Evolutionary conservation across 208 protist species (phyloP).

Genomic region (Phytomonas sp.): DNA sequence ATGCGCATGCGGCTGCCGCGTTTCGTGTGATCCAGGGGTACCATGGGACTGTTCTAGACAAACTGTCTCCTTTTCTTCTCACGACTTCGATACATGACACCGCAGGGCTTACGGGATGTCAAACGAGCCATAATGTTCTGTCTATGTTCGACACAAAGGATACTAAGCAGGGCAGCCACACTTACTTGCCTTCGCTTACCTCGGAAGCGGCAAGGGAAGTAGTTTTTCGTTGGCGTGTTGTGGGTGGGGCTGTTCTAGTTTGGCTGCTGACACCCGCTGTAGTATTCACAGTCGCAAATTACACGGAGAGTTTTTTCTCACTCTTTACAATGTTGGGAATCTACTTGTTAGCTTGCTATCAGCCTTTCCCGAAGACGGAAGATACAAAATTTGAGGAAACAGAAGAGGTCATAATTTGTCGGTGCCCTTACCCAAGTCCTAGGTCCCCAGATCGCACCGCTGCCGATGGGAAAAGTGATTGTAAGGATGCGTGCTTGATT

Average conservation of each 20-base stretch:
- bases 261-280: constrained; percentile 55
- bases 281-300: constrained; percentile 66
- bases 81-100: background rate
- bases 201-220: background rate
- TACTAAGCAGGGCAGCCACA: background rate
- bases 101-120: background rate
- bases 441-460: background rate
- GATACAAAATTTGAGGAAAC: background rate
- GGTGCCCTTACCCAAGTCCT: constrained; percentile 8
- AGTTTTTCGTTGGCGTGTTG: constrained; percentile 15
- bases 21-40: background rate
- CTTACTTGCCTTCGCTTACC: background rate
- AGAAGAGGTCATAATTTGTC: background rate
- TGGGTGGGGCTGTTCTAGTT: constrained; percentile 39
- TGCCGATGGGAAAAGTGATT: background rate
- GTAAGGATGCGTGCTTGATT: background rate
- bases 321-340: constrained; percentile 47
- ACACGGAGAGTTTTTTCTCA: constrained; percentile 72
- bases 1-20: background rate
- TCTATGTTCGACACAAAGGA: background rate
- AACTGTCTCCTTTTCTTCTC: background rate
- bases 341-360: constrained; percentile 34
- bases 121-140: background rate
- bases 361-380: constrained; percentile 12
- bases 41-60: background rate